Evolutionary conservation across 805 yeast species (phyloP).

Genomic region (Saccharomycopsis synnaedendra): DNA sequence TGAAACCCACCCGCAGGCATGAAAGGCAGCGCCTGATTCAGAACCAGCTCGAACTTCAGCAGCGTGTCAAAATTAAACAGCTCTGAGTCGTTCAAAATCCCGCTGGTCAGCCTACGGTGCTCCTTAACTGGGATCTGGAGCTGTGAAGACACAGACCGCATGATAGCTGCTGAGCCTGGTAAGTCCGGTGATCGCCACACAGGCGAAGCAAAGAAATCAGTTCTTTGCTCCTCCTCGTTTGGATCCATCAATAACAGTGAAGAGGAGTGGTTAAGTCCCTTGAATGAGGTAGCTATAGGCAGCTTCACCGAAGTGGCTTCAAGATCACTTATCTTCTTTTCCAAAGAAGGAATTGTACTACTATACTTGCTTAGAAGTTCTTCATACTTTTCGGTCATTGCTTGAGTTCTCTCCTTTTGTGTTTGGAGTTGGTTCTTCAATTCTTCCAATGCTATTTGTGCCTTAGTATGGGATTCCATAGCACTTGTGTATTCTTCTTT

Average conservation of each 20-base stretch:
- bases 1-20: neutral
- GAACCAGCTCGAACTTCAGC: constrained; percentile 10
- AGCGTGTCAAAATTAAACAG: constrained; percentile 7
- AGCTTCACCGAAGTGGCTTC: neutral
- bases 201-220: too few relatives aligned
- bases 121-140: neutral
- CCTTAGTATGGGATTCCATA: neutral
- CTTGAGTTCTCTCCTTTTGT: constrained; percentile 8
- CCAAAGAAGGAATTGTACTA: neutral
- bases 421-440: constrained; percentile 3
- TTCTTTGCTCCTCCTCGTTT: too few relatives aligned
- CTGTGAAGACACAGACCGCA: neutral
- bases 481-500: constrained; percentile 9
- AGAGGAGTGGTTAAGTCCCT: too few relatives aligned
- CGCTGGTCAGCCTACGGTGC: neutral
- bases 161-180: neutral
- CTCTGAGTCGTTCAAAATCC: neutral
- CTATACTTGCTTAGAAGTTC: constrained; percentile 13
- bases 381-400: constrained; percentile 14
- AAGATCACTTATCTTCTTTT: constrained; percentile 1
- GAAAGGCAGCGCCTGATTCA: constrained; percentile 13
- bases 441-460: neutral
- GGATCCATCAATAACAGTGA: too few relatives aligned
- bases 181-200: neutral
- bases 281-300: too few relatives aligned